phyloP scores from a whole-genome alignment of 2,329 filamentous ascomycete genomes.

The Aureobasidium pullulans region DNA sequence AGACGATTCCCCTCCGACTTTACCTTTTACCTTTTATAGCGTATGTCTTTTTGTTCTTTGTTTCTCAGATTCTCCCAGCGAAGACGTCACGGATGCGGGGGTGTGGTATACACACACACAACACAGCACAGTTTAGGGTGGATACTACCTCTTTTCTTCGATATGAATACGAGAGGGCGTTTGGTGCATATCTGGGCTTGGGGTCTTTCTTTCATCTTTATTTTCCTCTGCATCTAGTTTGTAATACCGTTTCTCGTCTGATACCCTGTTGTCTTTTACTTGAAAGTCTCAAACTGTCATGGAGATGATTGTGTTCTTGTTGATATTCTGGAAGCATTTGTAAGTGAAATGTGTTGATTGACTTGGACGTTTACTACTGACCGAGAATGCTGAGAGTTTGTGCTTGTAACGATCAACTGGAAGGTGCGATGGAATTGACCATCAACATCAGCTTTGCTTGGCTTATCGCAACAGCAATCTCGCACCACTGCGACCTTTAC shows the following conservation, averaged over 20 bases:
- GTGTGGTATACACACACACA: neutral
- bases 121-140: constrained; percentile 1
- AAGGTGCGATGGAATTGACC: neutral
- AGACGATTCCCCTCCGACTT: constrained; percentile 22
- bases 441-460: no score
- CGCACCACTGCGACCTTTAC: no score
- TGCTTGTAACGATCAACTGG: neutral
- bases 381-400: neutral
- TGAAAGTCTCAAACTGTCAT: neutral
- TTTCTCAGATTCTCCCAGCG: neutral
- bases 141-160: constrained; percentile 11
- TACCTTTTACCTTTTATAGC: neutral
- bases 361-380: neutral
- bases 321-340: neutral
- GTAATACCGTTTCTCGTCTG: constrained; percentile 11
- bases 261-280: neutral
- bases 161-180: constrained; percentile 12
- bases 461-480: no score
- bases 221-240: constrained; percentile 12
- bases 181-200: constrained; percentile 13
- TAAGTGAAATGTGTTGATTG: neutral
- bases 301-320: neutral
- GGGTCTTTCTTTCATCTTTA: constrained; percentile 3
- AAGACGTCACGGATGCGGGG: constrained; percentile 1
- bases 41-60: neutral